These are phyloP conservation scores for Xylariales sp. DNA, from an alignment of 2,329 filamentous ascomycete genomes.

Conservation along the genomic window DNA sequence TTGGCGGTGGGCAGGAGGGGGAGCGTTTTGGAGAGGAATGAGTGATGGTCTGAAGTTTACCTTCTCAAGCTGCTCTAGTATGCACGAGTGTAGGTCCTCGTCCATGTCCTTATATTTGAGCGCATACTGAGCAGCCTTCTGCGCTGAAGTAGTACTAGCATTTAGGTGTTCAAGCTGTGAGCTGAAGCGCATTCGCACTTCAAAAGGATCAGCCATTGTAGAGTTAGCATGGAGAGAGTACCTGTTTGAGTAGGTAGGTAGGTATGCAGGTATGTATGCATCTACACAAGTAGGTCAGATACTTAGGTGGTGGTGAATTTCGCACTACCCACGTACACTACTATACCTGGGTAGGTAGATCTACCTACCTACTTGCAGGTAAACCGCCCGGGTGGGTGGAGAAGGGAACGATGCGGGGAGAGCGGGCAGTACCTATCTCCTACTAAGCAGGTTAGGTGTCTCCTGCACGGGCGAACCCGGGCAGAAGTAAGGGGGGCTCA, in stretches of 20 bases:
- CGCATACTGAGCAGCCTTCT: conserved; percentile 95
- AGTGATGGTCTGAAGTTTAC: conserved; percentile 55
- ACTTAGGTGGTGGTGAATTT: neutral
- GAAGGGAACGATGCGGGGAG: neutral
- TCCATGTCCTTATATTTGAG: conserved; percentile 94
- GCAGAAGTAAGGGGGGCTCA: too few species aligned
- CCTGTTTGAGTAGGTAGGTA: too few species aligned
- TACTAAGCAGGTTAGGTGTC: too few species aligned
- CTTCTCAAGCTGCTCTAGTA: conserved; percentile 91
- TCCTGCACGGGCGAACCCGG: too few species aligned
- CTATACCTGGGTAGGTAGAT: too few species aligned
- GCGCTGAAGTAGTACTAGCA: conserved; percentile 86
- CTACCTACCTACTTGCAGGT: too few species aligned
- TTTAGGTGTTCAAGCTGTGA: conserved; percentile 89
- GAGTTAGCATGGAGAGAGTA: neutral
- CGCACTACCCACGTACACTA: neutral
- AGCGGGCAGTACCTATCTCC: too few species aligned
- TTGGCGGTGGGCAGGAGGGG: neutral
- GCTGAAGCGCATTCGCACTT: conserved; percentile 98
- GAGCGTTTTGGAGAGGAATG: neutral
- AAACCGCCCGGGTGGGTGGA: neutral
- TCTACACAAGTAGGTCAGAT: too few species aligned
- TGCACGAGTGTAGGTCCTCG: conserved; percentile 97
- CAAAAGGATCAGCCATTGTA: conserved; percentile 84
- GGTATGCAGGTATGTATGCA: neutral